Evolutionary conservation across 1,284 basidiomycete species (phyloP), one percentile per base, ranked within the genome.

Genomic region (Moesziomyces globuligerus): DNA sequence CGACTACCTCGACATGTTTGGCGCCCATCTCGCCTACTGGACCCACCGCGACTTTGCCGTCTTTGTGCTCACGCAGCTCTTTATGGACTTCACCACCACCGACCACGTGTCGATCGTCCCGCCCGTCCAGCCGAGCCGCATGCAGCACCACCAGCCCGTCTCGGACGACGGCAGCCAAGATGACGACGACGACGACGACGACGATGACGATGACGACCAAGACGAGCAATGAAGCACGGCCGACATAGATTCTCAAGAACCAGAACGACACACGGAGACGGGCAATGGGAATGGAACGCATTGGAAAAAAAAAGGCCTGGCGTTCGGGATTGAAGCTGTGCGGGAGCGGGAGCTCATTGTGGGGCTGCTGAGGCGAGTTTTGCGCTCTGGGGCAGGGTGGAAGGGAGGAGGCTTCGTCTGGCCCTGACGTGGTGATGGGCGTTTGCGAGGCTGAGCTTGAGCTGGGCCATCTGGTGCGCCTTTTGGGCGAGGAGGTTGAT

Each of bases 131-230:
- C 17, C 10, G 61, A 39, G 23, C 29, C 51, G 8, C 51, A 45
- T n/a, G 28, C 36, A 44, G 24, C 51, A 1, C 13, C 13, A 15
- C 28, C 8, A 42, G 46, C 18, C n/a, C n/a, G n/a, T n/a, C n/a
- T n/a, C n/a, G n/a, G 53, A 62, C n/a, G 44, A 67, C 9, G 72
- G 70, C 25, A 47, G 69, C 1, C 77, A 81, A 21, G 25, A 89
- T 0, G 46, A 58, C 21, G 50, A 47, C 7, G 53, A 48, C 1
- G 49, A 39, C 0, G 43, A 43, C 4, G 39, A 47, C n/a, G 47
- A 25, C 5, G 52, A 52, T 3, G 51, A 52, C 5, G 62, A 48
- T 13, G 28, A 41, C 4, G 50, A 48, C 15, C 48, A 32, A 0
- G 37, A 48, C 4, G 49, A 32, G 3, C 46, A 57, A 3, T 43